Base-by-base conservation (phyloP, 176 grass and related monocot species). In the Neostapfia colusana region DNA sequence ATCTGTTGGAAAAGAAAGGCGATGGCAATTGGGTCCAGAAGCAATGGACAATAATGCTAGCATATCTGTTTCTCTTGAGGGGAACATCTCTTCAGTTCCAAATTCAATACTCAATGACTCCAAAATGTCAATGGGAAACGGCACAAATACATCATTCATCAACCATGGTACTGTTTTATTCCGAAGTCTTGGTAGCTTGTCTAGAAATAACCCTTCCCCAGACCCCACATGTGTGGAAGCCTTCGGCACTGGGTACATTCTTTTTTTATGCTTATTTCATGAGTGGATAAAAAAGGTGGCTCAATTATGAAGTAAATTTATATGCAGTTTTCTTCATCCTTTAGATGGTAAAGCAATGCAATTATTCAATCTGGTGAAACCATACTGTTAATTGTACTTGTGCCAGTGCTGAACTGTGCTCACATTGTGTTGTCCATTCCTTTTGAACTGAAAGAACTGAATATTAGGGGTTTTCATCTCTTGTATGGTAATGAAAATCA, bases 111-210 rank as follows among this genome's bases (percentile, higher is more conserved):
- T 72, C 41, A 88, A 90, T 38, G 83, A 86, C 73, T 73, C 74
- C 36, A 97, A 74, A 64, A 41, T 67, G 3, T 18, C 69, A 20
- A 62, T 61, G 61, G 82, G 89, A 78, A 88, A 75, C 15, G 51
- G 69, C 27, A 84, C 84, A 50, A 83, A 83, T 26, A 60, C 78
- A 62, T 82, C 73, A 76, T 90, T 87, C 81, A 73, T 90, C 51
- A 97, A 97, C 72, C 85, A 97, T 89, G 93, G 93, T 97, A 83
- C 61, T 55, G 67, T 65, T 44, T 39, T 28, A 78, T 71, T 84
- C 54, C 38, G 50, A 61, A 55, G 71, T 65, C 0, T 41, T 35
- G 12, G 27, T 65, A 59, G 4, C 51, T 54, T 54, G 50, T n/a
- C n/a, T n/a, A n/a, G n/a, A n/a, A n/a, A n/a, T n/a, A n/a, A n/a